These are phyloP conservation scores for Ambrosia artemisiifolia DNA, from an alignment of 129 eudicot genomes.

Conservation along the genomic window DNA sequence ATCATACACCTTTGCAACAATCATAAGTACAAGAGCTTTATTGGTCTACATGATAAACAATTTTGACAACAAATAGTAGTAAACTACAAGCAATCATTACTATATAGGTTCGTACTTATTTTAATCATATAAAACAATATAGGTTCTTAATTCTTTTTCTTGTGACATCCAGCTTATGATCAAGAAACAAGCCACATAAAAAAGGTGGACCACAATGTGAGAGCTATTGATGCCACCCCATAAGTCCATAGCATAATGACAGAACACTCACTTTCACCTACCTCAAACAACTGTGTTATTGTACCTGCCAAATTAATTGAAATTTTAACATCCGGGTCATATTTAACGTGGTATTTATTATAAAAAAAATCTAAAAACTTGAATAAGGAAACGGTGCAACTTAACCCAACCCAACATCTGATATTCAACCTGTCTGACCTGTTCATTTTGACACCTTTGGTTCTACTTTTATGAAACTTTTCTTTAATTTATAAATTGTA, in stretches of 20 bases:
- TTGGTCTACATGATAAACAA: neutral
- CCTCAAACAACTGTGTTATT: conserved; percentile 57
- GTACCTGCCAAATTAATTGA: conserved; percentile 43
- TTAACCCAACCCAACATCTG: neutral
- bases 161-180: neutral
- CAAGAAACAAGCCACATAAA: conserved; percentile 50
- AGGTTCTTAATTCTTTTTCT: neutral
- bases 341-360: neutral
- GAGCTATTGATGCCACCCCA: conserved; percentile 39
- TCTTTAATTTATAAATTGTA: neutral
- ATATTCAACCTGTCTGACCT: neutral
- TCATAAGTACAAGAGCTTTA: neutral
- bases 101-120: neutral
- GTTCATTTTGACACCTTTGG: neutral
- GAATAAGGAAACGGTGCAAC: neutral
- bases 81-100: neutral
- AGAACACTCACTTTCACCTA: conserved; percentile 55
- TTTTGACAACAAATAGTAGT: neutral
- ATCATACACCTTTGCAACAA: neutral
- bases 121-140: no score
- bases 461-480: neutral
- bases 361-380: neutral
- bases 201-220: conserved; percentile 52
- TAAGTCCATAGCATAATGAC: conserved; percentile 63
- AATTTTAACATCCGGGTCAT: neutral